A percentile compares a stretch with the other conserved stretches of the same genome.
Evolutionary conservation across 805 yeast species (phyloP).

Genomic region (Scheffersomyces coipomensis): DNA sequence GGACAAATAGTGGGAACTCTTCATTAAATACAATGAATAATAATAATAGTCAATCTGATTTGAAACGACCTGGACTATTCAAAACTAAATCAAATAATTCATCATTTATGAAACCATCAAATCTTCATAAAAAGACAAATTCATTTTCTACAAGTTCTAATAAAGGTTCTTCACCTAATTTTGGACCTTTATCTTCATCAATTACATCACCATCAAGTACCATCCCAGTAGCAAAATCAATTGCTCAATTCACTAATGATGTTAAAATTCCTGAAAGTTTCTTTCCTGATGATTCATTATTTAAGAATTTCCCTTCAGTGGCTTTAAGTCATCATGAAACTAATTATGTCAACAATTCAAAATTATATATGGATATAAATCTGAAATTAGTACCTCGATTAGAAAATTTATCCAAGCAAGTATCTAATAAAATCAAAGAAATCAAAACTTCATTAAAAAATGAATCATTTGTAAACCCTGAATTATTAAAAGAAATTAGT

Average conservation of each 20-base stretch:
- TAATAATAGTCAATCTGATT: slow-evolving; percentile 3
- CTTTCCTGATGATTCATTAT: slow-evolving; percentile 16
- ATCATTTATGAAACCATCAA: slow-evolving; percentile 8
- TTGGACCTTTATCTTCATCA: neutral
- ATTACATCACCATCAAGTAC: neutral
- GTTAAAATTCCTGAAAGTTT: slow-evolving; percentile 16
- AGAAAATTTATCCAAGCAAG: slow-evolving; percentile 33
- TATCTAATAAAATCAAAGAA: slow-evolving; percentile 39
- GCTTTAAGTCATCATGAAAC: slow-evolving; percentile 35
- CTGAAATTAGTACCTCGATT: slow-evolving; percentile 35
- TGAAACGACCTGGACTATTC: slow-evolving; percentile 20
- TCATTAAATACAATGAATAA: neutral
- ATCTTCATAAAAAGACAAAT: neutral
- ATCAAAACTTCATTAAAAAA: slow-evolving; percentile 38
- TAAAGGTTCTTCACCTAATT: neutral
- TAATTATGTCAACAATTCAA: slow-evolving; percentile 21
- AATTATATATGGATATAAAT: slow-evolving; percentile 29
- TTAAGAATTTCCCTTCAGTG: slow-evolving; percentile 29
- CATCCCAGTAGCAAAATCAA: slow-evolving; percentile 1
- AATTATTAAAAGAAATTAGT: slow-evolving; percentile 42
- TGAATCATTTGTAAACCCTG: slow-evolving; percentile 39
- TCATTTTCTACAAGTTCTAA: neutral
- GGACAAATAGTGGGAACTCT: neutral
- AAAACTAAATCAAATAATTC: slow-evolving; percentile 21
- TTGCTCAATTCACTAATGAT: slow-evolving; percentile 11